A percentile compares a stretch with the other conserved stretches of the same genome.
Evolutionary conservation across 139 green algal species (phyloP).

Genomic region (Chlorella vulgaris): DNA sequence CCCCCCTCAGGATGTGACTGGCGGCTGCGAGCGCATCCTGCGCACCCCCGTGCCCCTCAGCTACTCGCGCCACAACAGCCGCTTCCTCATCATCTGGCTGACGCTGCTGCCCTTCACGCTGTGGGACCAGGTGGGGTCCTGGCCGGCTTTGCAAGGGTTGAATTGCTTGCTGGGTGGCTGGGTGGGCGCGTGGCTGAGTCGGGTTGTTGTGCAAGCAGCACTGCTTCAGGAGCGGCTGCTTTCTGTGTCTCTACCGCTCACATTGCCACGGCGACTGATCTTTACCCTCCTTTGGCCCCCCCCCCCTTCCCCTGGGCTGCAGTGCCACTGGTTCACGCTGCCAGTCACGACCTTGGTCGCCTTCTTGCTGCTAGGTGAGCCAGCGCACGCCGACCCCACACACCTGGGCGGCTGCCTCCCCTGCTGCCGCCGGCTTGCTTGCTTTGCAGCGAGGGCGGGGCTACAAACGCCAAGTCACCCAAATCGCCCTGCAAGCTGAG

Average conservation of each 20-base stretch:
- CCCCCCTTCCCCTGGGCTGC: not conserved
- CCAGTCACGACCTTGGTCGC: constrained; percentile 2
- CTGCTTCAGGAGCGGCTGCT: too few relatives aligned
- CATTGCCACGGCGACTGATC: too few relatives aligned
- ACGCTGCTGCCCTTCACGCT: constrained; percentile 28
- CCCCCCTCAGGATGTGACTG: constrained; percentile 46
- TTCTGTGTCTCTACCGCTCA: too few relatives aligned
- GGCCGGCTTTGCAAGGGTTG: not conserved
- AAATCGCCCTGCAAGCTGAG: too few relatives aligned
- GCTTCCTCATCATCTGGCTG: constrained; percentile 29
- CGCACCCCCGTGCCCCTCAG: constrained; percentile 78
- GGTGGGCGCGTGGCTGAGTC: too few relatives aligned
- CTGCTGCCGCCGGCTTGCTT: not conserved
- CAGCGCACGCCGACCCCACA: too few relatives aligned
- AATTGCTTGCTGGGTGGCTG: too few relatives aligned
- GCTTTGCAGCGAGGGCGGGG: too few relatives aligned
- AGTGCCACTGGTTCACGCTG: constrained; percentile 22
- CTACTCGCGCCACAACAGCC: constrained; percentile 32
- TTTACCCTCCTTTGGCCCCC: too few relatives aligned
- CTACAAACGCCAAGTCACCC: too few relatives aligned
- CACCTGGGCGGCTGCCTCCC: not conserved
- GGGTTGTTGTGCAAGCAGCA: too few relatives aligned
- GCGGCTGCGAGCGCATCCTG: constrained; percentile 77
- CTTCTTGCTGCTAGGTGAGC: constrained; percentile 13
- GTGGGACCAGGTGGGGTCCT: constrained; percentile 5